These are phyloP conservation scores for Saitozyma podzolica DNA, from an alignment of 768 basidiomycete species.

Conservation along the genomic window DNA sequence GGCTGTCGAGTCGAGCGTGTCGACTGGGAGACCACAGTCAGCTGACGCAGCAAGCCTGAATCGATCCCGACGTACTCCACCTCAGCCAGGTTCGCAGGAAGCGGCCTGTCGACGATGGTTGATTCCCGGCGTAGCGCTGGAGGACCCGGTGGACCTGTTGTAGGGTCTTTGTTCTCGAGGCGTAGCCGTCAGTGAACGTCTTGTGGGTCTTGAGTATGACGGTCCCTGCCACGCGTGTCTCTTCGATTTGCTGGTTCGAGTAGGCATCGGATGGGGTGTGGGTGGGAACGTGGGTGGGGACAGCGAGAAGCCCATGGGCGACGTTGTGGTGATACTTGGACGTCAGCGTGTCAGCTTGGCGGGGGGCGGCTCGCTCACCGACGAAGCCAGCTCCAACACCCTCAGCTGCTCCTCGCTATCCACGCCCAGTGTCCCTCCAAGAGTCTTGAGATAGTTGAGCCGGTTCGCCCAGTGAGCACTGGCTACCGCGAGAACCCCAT, in stretches of 20 bases:
- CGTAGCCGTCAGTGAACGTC: conserved; percentile 5
- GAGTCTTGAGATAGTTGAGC: not conserved
- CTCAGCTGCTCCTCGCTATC: not conserved
- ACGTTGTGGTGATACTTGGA: conserved; percentile 1
- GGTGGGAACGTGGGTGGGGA: too few species aligned
- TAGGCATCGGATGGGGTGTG: too few species aligned
- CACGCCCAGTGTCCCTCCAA: not conserved
- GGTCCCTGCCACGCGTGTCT: not conserved
- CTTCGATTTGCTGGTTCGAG: not conserved
- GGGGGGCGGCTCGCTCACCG: not conserved
- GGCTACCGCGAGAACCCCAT: conserved; percentile 5
- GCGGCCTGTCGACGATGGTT: not conserved
- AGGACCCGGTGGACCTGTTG: conserved; percentile 2
- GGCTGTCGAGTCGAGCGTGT: conserved; percentile 6
- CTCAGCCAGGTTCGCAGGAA: conserved; percentile 9
- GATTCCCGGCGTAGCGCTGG: too few species aligned
- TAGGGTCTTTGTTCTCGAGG: not conserved
- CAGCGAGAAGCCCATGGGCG: not conserved
- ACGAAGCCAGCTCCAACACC: conserved; percentile 1
- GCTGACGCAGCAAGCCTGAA: too few species aligned
- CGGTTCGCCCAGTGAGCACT: conserved; percentile 7
- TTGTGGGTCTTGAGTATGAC: conserved; percentile 4
- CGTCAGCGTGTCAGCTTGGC: not conserved
- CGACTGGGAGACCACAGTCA: not conserved
- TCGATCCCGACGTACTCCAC: not conserved